Evolutionary conservation across 106 monocot genomes (phyloP), one percentile per base, ranked within the genome.

Genomic region (Hemerocallis citrina): DNA sequence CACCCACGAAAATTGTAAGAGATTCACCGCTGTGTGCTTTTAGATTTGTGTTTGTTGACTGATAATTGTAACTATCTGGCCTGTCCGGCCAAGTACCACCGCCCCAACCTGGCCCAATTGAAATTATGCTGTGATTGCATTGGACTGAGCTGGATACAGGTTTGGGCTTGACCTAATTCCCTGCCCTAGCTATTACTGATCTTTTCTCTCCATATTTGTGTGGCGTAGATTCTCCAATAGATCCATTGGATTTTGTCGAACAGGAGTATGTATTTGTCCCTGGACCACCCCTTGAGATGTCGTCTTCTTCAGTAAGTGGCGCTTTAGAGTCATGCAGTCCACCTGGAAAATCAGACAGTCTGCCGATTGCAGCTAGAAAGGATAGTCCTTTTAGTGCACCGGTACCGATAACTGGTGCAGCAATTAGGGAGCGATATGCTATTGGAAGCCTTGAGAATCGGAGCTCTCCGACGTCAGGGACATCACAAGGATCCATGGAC

Each of bases 261-360:
- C 87, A 87, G 57, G 90, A 88, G 17, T 90, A 88, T 77, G 91
- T 98, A 1, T 68, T 98, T 72, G 83, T 89, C 9, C 59, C 86
- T 73, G 87, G 77, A 37, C 86, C 83, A 52, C 74, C 80, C 16
- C 45, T 71, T 51, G 90, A 96, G 57, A 64, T 72, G 42, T 73
- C 85, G 52, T 79, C 95, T 61, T 78, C 77, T 64, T 78, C 89
- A 28, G 34, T 71, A 67, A 78, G 59, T 64, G n/a, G n/a, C n/a
- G 61, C 62, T 12, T 75, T 76, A 23, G 63, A 47, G 58, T 35
- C 68, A 48, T 55, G 42, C 48, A 78, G 67, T 67, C 71, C 74
- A 56, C 78, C 78, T 42, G 68, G 69, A 44, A 82, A 80, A 83
- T 79, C 69, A 4, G 85, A 83, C 43, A 70, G 34, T 55, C 75